Evolutionary conservation across 352 stramenopile genomes (phyloP).

Genomic region (Chrysophaeum taylorii): DNA sequence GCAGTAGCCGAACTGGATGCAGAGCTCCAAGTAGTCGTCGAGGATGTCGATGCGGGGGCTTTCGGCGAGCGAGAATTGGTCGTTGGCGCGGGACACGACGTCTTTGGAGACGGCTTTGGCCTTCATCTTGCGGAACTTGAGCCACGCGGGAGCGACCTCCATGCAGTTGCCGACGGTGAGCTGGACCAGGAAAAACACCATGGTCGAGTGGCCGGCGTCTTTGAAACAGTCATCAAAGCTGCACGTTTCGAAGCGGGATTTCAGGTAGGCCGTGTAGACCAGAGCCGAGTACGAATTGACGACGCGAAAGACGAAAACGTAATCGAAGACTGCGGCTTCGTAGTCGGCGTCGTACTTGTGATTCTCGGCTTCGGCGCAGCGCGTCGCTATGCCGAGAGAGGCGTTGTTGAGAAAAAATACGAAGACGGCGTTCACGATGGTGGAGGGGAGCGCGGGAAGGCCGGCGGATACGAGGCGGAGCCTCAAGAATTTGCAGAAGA

Average conservation of each 20-base stretch:
- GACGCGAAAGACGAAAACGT: constrained; percentile 66
- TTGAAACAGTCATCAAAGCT: neutral
- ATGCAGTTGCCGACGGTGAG: neutral
- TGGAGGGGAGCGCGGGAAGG: neutral
- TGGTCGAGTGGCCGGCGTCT: neutral
- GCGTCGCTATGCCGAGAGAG: constrained; percentile 41
- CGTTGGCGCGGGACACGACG: neutral
- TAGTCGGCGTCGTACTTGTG: constrained; percentile 21
- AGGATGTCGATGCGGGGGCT: constrained; percentile 46
- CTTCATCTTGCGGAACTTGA: too few species aligned
- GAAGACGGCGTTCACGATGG: constrained; percentile 1
- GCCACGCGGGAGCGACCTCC: neutral
- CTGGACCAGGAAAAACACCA: constrained; percentile 1
- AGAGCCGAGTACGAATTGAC: constrained; percentile 65
- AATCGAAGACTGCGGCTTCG: constrained; percentile 61
- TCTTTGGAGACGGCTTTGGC: too few species aligned
- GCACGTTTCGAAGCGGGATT: constrained; percentile 20
- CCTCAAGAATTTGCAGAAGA: neutral
- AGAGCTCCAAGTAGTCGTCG: constrained; percentile 72
- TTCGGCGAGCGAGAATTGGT: neutral
- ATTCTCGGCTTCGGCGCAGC: constrained; percentile 57
- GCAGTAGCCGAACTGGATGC: constrained; percentile 62
- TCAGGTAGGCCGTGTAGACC: constrained; percentile 66
- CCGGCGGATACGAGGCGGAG: neutral
- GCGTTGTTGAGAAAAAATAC: neutral